These are phyloP conservation scores for Ophiocordyceps camponoti-saundersi DNA, from an alignment of 2,329 filamentous ascomycete genomes.

Conservation along the genomic window DNA sequence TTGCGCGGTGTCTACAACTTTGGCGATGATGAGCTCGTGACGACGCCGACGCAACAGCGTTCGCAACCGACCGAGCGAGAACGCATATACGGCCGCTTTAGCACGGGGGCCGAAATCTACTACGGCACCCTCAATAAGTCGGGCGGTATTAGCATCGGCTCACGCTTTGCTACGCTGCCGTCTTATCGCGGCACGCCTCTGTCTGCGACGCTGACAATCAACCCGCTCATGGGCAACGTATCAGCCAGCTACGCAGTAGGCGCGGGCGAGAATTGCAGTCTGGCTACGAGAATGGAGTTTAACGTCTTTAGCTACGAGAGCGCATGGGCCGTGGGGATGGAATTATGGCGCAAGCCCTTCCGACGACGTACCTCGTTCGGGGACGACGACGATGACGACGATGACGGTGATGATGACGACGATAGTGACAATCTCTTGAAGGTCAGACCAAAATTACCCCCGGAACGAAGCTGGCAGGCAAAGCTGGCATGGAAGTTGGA, in stretches of 20 bases:
- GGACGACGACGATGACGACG: neutral
- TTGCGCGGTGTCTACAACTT: conserved; percentile 89
- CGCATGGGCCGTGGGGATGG: conserved; percentile 77
- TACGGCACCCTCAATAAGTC: conserved; percentile 92
- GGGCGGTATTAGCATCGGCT: conserved; percentile 74
- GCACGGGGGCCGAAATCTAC: conserved; percentile 82
- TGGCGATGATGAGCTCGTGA: conserved; percentile 40
- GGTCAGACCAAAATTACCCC: too few species aligned
- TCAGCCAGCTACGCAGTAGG: conserved; percentile 84
- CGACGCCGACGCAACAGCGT: conserved; percentile 7
- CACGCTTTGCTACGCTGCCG: conserved; percentile 77
- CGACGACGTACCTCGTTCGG: conserved; percentile 15
- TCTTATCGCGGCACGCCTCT: conserved; percentile 72
- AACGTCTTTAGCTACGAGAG: conserved; percentile 98
- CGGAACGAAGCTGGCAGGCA: conserved; percentile 28
- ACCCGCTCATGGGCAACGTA: conserved; percentile 86
- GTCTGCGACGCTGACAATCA: conserved; percentile 82
- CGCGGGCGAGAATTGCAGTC: conserved; percentile 63
- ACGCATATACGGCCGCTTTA: conserved; percentile 65
- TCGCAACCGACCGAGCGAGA: conserved; percentile 26
- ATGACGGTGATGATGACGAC: neutral
- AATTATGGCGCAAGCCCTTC: conserved; percentile 64
- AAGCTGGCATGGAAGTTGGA: conserved; percentile 27
- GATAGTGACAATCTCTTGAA: neutral
- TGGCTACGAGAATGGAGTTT: conserved; percentile 88